Evolutionary conservation across 208 protist genomes (phyloP), one percentile per base, ranked within the genome.

Genomic region (Acanthamoeba sp.): DNA sequence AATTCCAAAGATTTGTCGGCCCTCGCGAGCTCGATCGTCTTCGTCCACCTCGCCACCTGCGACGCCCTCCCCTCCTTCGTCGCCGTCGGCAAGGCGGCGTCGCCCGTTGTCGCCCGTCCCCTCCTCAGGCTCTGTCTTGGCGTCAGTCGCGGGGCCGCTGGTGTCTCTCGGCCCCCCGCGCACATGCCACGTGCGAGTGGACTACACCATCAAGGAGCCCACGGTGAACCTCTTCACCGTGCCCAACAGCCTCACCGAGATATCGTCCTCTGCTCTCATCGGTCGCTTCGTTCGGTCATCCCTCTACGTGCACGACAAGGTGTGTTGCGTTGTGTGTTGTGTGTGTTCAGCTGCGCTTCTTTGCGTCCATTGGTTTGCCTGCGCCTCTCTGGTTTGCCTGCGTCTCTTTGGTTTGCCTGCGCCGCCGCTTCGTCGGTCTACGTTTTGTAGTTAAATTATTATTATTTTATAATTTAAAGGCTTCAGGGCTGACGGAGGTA

Each of bases 171-270:
- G 82, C 16, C 48, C 82, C 3, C 82, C 82, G n/a, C 52, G 55
- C 6, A 89, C 82, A 1, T 89, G 45, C 82, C 82, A 89, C 50
- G 55, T 89, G 9, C 45, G 50, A 2, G 82, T 42, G 24, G 82
- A 89, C 55, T 89, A 45, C 55, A 45, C 32, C 48, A 45, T 89
- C 55, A 57, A 66, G 45, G 82, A 57, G 55, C 50, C 82, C 50
- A 89, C 55, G 48, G 50, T 69, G 27, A 66, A 89, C 48, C 45
- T 69, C 82, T 89, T 89, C 82, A 64, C 52, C 32, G 82, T 89
- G 18, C 82, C 82, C 82, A 89, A 64, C 82, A 66, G 48, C 82
- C 55, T 89, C 20, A 89, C 82, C 50, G 82, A 89, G 50, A 9
- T 66, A 42, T 66, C 82, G 3, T 82, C 73, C 16, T 52, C 38